Evolutionary conservation across 345 rosid species (phyloP).

Genomic region (Euphorbia pulcherrima): DNA sequence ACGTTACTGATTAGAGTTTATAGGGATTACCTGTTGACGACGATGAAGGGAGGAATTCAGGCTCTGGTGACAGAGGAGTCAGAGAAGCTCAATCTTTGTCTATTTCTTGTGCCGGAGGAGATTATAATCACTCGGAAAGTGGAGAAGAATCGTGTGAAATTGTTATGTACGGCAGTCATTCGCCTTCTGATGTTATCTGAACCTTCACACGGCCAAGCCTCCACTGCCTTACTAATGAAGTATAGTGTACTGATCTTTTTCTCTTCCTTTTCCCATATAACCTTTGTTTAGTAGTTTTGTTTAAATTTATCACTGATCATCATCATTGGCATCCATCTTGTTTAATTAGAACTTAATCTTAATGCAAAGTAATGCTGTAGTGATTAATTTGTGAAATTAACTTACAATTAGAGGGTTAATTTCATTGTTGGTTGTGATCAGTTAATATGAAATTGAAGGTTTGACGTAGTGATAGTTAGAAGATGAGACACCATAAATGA

Average conservation of each 20-base stretch:
- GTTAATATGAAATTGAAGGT: too few species aligned
- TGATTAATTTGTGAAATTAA: background rate
- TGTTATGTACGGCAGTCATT: slow-evolving; percentile 59
- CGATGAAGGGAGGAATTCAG: slow-evolving; percentile 37
- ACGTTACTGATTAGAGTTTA: slow-evolving; percentile 63
- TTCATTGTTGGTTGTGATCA: too few species aligned
- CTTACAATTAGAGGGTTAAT: background rate
- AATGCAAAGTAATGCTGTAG: too few species aligned
- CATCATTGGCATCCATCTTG: background rate
- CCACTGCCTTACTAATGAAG: slow-evolving; percentile 34
- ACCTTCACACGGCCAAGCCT: slow-evolving; percentile 62
- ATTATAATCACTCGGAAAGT: slow-evolving; percentile 40
- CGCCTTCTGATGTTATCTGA: slow-evolving; percentile 69
- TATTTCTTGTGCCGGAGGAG: slow-evolving; percentile 45
- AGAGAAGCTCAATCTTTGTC: slow-evolving; percentile 52
- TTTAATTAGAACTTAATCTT: background rate
- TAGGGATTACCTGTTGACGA: slow-evolving; percentile 48
- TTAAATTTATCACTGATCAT: background rate
- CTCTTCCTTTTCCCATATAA: background rate
- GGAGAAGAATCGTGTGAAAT: slow-evolving; percentile 51
- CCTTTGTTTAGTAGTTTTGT: background rate
- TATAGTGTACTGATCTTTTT: too few species aligned
- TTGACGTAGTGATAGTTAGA: too few species aligned
- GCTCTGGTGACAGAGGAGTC: slow-evolving; percentile 43
- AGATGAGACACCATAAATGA: too few species aligned